Conservation (phyloP, 2,329 filamentous ascomycete genomes). For the Xylaria sp. region DNA sequence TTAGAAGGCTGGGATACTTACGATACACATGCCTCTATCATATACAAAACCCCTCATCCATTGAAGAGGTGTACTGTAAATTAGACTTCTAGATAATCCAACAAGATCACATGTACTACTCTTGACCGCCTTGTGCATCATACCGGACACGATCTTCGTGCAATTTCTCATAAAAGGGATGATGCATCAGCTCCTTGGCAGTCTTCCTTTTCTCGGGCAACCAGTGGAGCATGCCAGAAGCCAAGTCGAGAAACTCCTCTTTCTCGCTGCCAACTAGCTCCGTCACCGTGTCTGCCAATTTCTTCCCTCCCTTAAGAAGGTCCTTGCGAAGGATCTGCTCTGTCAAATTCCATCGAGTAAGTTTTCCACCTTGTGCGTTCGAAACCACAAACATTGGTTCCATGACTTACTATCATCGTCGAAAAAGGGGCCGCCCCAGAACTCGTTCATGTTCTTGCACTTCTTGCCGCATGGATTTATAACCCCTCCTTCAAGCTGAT, state of each 20-base stretch:
- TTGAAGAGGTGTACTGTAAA: no score
- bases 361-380: background rate
- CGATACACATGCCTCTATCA: no score
- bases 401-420: constrained; percentile 8
- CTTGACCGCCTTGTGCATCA: no score
- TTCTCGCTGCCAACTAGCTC: constrained; percentile 8
- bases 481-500: background rate
- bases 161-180: background rate
- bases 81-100: no score
- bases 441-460: constrained; percentile 14
- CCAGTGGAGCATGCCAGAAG: constrained; percentile 3
- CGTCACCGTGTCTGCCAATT: constrained; percentile 17
- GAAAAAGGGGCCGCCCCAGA: constrained; percentile 14
- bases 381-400: no score
- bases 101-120: no score
- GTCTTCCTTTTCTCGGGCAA: constrained; percentile 8
- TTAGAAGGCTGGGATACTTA: no score
- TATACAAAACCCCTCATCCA: no score
- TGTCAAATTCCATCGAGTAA: background rate
- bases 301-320: background rate
- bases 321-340: background rate
- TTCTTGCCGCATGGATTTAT: background rate
- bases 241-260: constrained; percentile 3
- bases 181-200: background rate
- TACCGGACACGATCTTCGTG: background rate